Conservation (phyloP, 129 eudicot genomes). For the Heracleum sosnowskyi region DNA sequence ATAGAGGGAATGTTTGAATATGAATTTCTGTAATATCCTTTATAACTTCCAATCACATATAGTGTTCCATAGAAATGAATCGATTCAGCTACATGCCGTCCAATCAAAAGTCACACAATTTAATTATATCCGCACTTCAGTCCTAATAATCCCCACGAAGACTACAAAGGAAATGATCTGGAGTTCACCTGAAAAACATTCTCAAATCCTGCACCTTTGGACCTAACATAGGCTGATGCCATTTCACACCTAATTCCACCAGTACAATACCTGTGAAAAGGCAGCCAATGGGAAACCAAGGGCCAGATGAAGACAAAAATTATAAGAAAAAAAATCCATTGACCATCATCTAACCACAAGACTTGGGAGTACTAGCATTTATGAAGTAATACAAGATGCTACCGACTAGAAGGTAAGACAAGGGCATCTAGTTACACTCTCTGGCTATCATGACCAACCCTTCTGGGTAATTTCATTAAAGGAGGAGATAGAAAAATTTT, state of each 20-base stretch:
- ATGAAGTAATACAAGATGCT: not conserved
- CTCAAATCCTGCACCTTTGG: conserved; percentile 95
- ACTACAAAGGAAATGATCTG: not conserved
- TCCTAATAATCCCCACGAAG: not conserved
- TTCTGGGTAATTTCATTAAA: not conserved
- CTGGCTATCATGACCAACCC: not conserved
- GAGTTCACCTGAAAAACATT: conserved; percentile 66
- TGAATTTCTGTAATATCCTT: not conserved
- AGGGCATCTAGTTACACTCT: not conserved
- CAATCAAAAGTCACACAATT: not conserved
- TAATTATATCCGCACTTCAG: not conserved
- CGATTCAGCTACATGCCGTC: not conserved
- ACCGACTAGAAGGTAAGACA: not conserved
- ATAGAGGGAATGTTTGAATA: not conserved
- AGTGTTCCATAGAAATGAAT: not conserved
- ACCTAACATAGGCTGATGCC: conserved; percentile 92
- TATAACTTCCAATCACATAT: not conserved
- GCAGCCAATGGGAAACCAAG: not conserved
- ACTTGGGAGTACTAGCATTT: not conserved
- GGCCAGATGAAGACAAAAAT: not conserved
- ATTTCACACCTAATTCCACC: conserved; percentile 98
- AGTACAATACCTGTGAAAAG: conserved; percentile 68
- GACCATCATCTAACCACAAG: not conserved
- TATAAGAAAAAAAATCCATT: not conserved
- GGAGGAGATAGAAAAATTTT: not conserved